phyloP scores from a whole-genome alignment of 768 basidiomycete genomes.

The Lyophyllum decastes region DNA sequence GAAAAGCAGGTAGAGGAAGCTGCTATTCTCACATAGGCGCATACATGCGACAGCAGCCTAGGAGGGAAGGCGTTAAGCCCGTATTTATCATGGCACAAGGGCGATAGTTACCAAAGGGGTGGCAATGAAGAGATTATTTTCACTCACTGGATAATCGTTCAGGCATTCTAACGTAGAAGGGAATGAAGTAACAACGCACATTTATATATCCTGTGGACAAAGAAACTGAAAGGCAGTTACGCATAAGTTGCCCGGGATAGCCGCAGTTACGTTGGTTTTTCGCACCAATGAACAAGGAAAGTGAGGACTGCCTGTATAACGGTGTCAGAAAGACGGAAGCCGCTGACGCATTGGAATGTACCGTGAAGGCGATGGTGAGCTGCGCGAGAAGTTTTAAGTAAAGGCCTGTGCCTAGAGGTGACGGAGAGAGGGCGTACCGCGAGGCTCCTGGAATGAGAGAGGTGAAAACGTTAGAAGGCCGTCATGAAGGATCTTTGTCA shows the following conservation, averaged over 20 bases:
- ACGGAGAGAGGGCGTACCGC: conserved; percentile 29
- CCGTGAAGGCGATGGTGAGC: conserved; percentile 37
- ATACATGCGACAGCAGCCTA: conserved; percentile 29
- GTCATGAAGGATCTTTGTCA: not conserved
- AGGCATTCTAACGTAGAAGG: not conserved
- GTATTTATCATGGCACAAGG: not conserved
- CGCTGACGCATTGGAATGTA: conserved; percentile 9
- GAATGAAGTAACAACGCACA: conserved; percentile 24
- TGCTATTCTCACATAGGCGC: conserved; percentile 26
- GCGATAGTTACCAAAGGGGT: conserved; percentile 28
- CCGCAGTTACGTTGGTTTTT: not conserved
- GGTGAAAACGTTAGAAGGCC: not conserved
- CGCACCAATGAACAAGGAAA: conserved; percentile 52
- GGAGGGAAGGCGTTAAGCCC: not conserved
- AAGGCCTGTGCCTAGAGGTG: not conserved
- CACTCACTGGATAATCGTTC: conserved; percentile 29
- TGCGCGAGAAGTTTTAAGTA: conserved; percentile 15
- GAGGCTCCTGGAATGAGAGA: conserved; percentile 30
- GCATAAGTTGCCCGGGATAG: not conserved
- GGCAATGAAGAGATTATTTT: conserved; percentile 32
- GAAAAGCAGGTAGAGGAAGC: not conserved
- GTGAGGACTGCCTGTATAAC: conserved; percentile 42
- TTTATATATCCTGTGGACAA: conserved; percentile 42
- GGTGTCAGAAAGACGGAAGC: not conserved
- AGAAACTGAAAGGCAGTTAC: conserved; percentile 27